These are phyloP conservation scores for Naganishia antarctica DNA, from an alignment of 768 basidiomycete genomes.

Conservation along the genomic window DNA sequence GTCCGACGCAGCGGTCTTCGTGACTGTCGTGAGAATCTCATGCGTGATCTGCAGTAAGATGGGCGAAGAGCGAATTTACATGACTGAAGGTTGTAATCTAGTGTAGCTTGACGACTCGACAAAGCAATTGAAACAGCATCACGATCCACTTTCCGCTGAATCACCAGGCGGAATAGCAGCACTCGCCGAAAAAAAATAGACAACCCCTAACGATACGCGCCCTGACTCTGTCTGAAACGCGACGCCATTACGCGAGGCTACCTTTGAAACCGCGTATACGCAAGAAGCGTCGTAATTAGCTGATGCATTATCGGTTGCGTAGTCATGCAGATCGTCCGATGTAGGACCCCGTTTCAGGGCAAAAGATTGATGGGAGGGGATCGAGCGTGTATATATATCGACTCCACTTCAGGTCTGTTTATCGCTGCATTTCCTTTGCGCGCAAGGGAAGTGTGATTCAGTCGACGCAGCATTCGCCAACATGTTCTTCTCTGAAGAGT, in stretches of 20 bases:
- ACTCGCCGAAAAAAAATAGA: too few species aligned
- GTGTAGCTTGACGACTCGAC: too few species aligned
- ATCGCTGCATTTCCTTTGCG: too few species aligned
- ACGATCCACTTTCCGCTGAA: too few species aligned
- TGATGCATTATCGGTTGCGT: background rate
- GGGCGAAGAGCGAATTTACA: background rate
- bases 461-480: too few species aligned
- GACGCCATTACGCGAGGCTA: background rate
- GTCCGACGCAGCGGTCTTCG: constrained; percentile 12
- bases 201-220: too few species aligned
- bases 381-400: background rate
- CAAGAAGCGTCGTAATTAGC: background rate
- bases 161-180: too few species aligned
- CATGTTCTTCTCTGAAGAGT: constrained; percentile 20
- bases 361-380: background rate
- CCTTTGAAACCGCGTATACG: background rate
- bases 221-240: background rate
- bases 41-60: background rate
- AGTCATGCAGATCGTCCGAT: background rate
- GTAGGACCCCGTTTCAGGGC: background rate
- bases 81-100: constrained; percentile 1
- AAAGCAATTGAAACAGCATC: too few species aligned
- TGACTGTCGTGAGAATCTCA: too few species aligned
- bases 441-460: too few species aligned
- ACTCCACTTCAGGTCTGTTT: background rate